Percentiles rank a stretch among this genome's conserved stretches.
Evolutionary conservation across 2,329 filamentous ascomycete genomes (phyloP).

Genomic region (Sporothrix euskadiensis): DNA sequence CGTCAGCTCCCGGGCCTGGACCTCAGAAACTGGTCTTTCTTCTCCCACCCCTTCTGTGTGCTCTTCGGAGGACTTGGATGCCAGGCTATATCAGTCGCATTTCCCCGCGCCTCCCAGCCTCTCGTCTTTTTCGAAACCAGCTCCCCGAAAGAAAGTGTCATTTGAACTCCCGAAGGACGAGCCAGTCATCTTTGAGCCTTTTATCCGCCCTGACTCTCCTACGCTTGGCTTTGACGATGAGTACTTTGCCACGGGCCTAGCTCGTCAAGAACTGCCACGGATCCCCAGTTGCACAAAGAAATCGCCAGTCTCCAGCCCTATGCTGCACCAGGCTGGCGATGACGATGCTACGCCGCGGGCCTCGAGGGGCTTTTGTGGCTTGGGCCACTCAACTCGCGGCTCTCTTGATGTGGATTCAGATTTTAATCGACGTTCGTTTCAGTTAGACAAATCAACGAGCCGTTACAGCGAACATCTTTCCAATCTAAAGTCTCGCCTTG

Average conservation of each 20-base stretch:
- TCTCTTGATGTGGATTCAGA: slow-evolving; percentile 30
- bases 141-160: slow-evolving; percentile 47
- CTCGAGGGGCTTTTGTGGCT: background rate
- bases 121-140: slow-evolving; percentile 31
- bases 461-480: slow-evolving; percentile 53
- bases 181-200: slow-evolving; percentile 45
- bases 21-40: slow-evolving; percentile 47
- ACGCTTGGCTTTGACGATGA: slow-evolving; percentile 58
- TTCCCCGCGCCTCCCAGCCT: slow-evolving; percentile 4
- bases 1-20: slow-evolving; percentile 47
- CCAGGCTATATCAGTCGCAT: slow-evolving; percentile 31
- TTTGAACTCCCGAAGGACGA: slow-evolving; percentile 45
- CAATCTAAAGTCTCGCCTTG: slow-evolving; percentile 51
- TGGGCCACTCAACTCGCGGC: background rate
- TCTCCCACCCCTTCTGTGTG: slow-evolving; percentile 51
- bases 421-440: slow-evolving; percentile 37
- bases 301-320: slow-evolving; percentile 30
- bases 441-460: slow-evolving; percentile 48
- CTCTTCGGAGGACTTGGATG: slow-evolving; percentile 41
- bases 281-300: slow-evolving; percentile 33
- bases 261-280: slow-evolving; percentile 36
- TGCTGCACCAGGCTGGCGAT: slow-evolving; percentile 29
- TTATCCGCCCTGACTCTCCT: slow-evolving; percentile 60
- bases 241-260: slow-evolving; percentile 37
- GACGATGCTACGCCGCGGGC: slow-evolving; percentile 30